These are phyloP conservation scores for Fennellomyces sp. DNA, from an alignment of 371 early-diverging fungal species.

Conservation along the genomic window DNA sequence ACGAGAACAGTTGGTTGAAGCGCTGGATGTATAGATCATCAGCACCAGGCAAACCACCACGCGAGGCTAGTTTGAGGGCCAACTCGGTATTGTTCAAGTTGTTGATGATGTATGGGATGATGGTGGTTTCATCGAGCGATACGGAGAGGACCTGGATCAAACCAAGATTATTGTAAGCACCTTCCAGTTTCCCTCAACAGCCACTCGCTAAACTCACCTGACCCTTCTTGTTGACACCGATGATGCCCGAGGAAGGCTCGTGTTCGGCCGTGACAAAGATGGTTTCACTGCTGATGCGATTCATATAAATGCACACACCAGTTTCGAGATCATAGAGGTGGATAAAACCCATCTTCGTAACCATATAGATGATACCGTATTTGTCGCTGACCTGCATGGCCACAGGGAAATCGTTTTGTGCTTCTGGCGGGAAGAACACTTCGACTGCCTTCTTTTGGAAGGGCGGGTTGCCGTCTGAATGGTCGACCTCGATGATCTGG, in stretches of 20 bases:
- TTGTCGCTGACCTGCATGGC: conserved; percentile 94
- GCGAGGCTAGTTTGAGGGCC: conserved; percentile 89
- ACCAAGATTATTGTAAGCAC: conserved; percentile 51
- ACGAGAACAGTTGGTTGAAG: conserved; percentile 81
- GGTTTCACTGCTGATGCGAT: conserved; percentile 94
- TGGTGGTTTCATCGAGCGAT: conserved; percentile 83
- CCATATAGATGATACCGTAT: conserved; percentile 91
- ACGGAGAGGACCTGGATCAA: conserved; percentile 83
- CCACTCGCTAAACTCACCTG: conserved; percentile 60
- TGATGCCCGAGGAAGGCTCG: conserved; percentile 83
- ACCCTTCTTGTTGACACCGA: conserved; percentile 96
- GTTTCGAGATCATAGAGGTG: conserved; percentile 95
- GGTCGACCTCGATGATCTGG: conserved; percentile 97
- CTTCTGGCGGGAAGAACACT: conserved; percentile 95
- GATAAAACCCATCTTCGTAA: conserved; percentile 96
- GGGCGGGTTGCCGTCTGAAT: conserved; percentile 89
- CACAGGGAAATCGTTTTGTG: conserved; percentile 94
- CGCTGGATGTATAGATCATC: conserved; percentile 89
- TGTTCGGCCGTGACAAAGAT: conserved; percentile 96
- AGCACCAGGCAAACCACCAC: conserved; percentile 93
- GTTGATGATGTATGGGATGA: conserved; percentile 89
- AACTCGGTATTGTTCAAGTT: conserved; percentile 86
- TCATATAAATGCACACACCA: conserved; percentile 94
- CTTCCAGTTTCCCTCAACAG: not conserved
- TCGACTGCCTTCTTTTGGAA: conserved; percentile 93